phyloP scores from a whole-genome alignment of 225 moss, liverwort and hornwort genomes.

The Marchantia paleacea region DNA sequence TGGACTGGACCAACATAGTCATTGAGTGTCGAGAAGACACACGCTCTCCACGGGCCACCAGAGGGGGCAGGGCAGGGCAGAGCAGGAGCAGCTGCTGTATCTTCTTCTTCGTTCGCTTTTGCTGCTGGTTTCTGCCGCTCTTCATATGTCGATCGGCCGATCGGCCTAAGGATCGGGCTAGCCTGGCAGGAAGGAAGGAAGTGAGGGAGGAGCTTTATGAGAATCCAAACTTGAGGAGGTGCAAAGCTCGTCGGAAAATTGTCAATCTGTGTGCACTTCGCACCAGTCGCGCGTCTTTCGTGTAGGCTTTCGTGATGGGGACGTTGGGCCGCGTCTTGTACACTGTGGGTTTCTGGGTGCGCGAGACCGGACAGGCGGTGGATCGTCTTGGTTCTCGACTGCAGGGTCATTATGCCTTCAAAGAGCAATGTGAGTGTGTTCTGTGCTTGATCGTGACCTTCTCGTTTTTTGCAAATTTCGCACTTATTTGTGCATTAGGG shows the following conservation, averaged over 20 bases:
- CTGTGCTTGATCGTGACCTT: background rate
- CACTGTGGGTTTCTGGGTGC: conserved; percentile 48
- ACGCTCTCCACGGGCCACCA: background rate
- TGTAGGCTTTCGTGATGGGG: conserved; percentile 33
- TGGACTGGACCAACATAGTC: too few relatives aligned
- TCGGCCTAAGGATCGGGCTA: background rate
- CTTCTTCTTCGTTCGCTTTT: too few relatives aligned
- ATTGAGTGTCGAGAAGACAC: background rate
- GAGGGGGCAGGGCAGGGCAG: background rate
- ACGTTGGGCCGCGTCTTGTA: conserved; percentile 46
- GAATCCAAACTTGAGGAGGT: background rate
- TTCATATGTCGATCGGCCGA: background rate
- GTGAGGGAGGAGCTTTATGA: background rate
- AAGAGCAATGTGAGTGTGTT: conserved; percentile 44
- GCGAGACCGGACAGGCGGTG: conserved; percentile 58
- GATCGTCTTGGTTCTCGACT: conserved; percentile 51
- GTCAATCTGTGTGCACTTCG: background rate
- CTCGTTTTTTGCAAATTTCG: background rate
- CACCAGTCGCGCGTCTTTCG: background rate
- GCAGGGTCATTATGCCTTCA: conserved; percentile 49
- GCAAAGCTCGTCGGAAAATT: background rate
- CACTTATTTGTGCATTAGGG: conserved; percentile 3
- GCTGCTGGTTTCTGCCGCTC: background rate
- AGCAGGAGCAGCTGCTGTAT: background rate
- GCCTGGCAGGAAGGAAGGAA: background rate